Percentiles rank a stretch among this genome's conserved stretches.
These are phyloP conservation scores for Penicillium canariense DNA, from an alignment of 495 filamentous ascomycete species.

Conservation along the genomic window DNA sequence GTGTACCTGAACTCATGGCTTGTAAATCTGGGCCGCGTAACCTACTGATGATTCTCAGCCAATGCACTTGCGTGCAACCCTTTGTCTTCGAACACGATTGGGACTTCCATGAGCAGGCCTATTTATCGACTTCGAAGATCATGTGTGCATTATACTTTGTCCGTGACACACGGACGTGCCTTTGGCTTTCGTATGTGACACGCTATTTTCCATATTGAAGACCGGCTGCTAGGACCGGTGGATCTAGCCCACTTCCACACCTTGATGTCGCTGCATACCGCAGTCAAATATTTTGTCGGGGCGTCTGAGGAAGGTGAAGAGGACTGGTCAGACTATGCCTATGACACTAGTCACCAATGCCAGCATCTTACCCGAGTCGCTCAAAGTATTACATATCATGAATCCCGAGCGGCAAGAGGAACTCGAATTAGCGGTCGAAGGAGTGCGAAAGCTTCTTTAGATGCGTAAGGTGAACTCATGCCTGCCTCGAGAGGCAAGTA, in stretches of 20 bases:
- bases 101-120: background rate
- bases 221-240: background rate
- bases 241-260: background rate
- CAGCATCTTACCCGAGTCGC: background rate
- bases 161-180: background rate
- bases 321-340: background rate
- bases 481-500: too few relatives aligned
- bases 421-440: background rate
- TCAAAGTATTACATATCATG: background rate
- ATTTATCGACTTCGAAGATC: background rate
- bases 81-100: background rate
- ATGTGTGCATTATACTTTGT: background rate
- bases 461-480: background rate
- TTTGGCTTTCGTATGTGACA: background rate
- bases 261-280: background rate
- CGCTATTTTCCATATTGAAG: background rate
- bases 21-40: background rate
- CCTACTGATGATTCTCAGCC: background rate
- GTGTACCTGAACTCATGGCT: background rate
- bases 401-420: background rate
- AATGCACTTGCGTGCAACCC: background rate
- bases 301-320: too few relatives aligned
- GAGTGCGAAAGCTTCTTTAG: background rate
- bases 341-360: background rate
- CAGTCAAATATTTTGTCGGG: background rate